Evolutionary conservation across 345 rosid species (phyloP).

Genomic region (Erodium maritimum): DNA sequence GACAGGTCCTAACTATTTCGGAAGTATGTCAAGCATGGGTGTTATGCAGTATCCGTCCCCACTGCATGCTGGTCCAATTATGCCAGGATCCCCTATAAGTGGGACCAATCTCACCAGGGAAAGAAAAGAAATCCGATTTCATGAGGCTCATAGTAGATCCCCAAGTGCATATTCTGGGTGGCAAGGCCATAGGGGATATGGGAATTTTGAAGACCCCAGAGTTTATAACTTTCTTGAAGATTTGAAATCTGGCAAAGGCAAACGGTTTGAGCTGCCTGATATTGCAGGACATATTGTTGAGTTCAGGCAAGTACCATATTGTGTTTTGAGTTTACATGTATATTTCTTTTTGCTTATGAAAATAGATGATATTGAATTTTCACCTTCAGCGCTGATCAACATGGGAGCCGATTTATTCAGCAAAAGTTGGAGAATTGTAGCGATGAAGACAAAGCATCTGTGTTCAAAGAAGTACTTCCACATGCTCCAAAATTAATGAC

Average conservation of each 20-base stretch:
- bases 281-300: slow-evolving; percentile 80
- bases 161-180: slow-evolving; percentile 56
- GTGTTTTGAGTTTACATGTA: slow-evolving; percentile 10
- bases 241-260: slow-evolving; percentile 66
- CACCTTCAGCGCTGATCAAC: slow-evolving; percentile 79
- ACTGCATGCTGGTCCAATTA: slow-evolving; percentile 53
- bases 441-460: slow-evolving; percentile 65
- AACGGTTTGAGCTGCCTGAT: slow-evolving; percentile 75
- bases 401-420: slow-evolving; percentile 98
- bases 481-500: slow-evolving; percentile 83
- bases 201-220: slow-evolving; percentile 45
- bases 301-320: slow-evolving; percentile 53
- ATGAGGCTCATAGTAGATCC: slow-evolving; percentile 42
- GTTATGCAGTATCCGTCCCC: slow-evolving; percentile 53
- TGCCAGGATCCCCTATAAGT: slow-evolving; percentile 60
- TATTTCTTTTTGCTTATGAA: slow-evolving; percentile 4
- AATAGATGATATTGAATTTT: slow-evolving; percentile 11
- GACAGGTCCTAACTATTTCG: slow-evolving; percentile 32
- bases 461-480: slow-evolving; percentile 81
- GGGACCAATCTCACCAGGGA: slow-evolving; percentile 43
- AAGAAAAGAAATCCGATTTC: slow-evolving; percentile 49
- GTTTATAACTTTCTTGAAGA: slow-evolving; percentile 82
- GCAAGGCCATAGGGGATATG: slow-evolving; percentile 69
- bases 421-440: slow-evolving; percentile 85
- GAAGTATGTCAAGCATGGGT: slow-evolving; percentile 49